Evolutionary conservation across 495 filamentous ascomycete genomes (phyloP).

Genomic region (Aeminium ludgeri): DNA sequence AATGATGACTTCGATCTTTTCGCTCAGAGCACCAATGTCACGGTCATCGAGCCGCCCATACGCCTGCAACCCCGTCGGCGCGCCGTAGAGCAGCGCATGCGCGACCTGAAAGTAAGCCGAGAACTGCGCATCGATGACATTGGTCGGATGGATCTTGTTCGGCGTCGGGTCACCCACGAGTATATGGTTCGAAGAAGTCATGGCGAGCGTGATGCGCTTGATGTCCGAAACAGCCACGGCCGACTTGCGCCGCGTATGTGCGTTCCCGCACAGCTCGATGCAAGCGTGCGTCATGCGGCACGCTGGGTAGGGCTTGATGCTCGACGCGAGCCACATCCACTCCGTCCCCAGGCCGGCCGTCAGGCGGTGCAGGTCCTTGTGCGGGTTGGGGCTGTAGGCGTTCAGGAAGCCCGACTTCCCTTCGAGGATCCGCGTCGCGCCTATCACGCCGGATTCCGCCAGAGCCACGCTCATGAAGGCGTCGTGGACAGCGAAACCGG

Average conservation of each 20-base stretch:
- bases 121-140: slow-evolving; percentile 19
- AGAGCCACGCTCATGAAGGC: slow-evolving; percentile 18
- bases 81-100: slow-evolving; percentile 14
- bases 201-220: slow-evolving; percentile 7
- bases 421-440: slow-evolving; percentile 14
- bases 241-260: background rate
- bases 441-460: slow-evolving; percentile 16
- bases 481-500: slow-evolving; percentile 20
- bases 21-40: slow-evolving; percentile 11
- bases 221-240: slow-evolving; percentile 6
- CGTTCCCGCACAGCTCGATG: slow-evolving; percentile 14
- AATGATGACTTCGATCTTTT: slow-evolving; percentile 9
- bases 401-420: slow-evolving; percentile 18
- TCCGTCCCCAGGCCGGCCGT: slow-evolving; percentile 11
- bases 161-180: slow-evolving; percentile 17
- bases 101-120: slow-evolving; percentile 17
- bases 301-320: slow-evolving; percentile 18
- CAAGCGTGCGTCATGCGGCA: slow-evolving; percentile 19
- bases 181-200: slow-evolving; percentile 12
- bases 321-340: slow-evolving; percentile 10
- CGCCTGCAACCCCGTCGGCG: slow-evolving; percentile 12
- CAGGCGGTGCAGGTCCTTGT: slow-evolving; percentile 8
- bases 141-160: slow-evolving; percentile 18
- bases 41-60: slow-evolving; percentile 12
- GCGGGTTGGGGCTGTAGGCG: slow-evolving; percentile 16